Conservation (phyloP, 768 basidiomycete genomes). For the Leccinum disarticulatum region DNA sequence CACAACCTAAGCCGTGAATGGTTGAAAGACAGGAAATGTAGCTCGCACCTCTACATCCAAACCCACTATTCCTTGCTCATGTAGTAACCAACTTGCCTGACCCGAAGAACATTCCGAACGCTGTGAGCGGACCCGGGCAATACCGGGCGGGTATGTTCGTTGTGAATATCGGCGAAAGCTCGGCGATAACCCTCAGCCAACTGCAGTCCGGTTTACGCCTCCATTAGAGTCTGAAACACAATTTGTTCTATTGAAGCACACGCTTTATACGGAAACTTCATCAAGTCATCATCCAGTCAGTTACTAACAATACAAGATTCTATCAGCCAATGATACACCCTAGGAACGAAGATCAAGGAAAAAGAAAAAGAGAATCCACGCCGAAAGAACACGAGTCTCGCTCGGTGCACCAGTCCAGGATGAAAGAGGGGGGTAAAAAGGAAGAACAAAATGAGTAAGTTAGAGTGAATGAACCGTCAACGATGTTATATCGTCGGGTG, state of each 20-base stretch:
- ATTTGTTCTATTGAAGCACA: not conserved
- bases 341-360: not conserved
- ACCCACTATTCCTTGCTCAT: no score
- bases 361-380: not conserved
- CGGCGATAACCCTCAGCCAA: not conserved
- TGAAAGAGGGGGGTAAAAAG: not conserved
- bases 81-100: no score
- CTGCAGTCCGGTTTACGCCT: no score
- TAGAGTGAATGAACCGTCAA: not conserved
- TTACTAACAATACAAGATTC: slow-evolving; percentile 27
- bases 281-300: not conserved
- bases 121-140: not conserved
- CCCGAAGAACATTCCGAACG: no score
- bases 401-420: slow-evolving; percentile 3
- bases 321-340: slow-evolving; percentile 24
- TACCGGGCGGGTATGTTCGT: not conserved
- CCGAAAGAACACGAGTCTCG: not conserved
- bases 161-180: not conserved
- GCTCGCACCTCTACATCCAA: no score
- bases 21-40: not conserved
- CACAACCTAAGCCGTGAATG: no score
- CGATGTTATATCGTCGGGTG: slow-evolving; percentile 6
- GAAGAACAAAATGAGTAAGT: slow-evolving; percentile 6
- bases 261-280: not conserved
- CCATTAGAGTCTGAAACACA: not conserved